Base-by-base conservation (phyloP, 257 asterid species). In the Verbascum thapsus region DNA sequence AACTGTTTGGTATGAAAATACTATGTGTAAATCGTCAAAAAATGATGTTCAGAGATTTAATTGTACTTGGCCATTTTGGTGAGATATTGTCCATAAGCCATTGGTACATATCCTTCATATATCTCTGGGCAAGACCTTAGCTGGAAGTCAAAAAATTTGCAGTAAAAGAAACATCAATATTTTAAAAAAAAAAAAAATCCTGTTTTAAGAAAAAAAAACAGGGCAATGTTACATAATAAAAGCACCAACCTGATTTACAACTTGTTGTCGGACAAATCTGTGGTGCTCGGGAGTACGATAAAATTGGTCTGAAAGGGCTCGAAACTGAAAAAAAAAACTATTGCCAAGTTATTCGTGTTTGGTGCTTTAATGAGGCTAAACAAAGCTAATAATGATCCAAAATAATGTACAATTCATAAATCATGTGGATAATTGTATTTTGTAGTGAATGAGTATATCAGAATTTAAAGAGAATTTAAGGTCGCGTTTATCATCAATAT, bases 211-310 rank as follows among this genome's bases (percentile, higher is more conserved):
- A 19, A 61, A 66, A 26, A 43, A 20, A 15, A n/a, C n/a, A n/a
- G 41, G 41, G 55, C 22, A 15, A 15, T 39, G n/a, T 23, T 7
- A 26, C 23, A 57, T 17, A 43, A 68, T 58, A 17, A 35, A 38
- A 41, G 44, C n/a, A 43, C n/a, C 78, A 11, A 92, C 99, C 94
- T 89, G 99, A 73, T 82, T 74, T 32, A 92, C 96, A 70, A 92
- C 83, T 85, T 89, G 94, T 66, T 84, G 88, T 54, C 99, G 71
- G 40, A 92, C 99, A 68, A 89, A 92, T 72, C 80, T 83, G 80
- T 92, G 99, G 56, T 89, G 97, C 78, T 87, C 96, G 0, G 96
- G 95, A 52, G 88, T 81, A 32, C 96, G 95, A 74, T 92, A 92
- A 80, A 92, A 83, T 55, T 89, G 99, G 79, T 92, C 97, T 6